A percentile compares a stretch with the other conserved stretches of the same genome.
Conservation (phyloP, 768 basidiomycete species). For the Calocybe cyanea region DNA sequence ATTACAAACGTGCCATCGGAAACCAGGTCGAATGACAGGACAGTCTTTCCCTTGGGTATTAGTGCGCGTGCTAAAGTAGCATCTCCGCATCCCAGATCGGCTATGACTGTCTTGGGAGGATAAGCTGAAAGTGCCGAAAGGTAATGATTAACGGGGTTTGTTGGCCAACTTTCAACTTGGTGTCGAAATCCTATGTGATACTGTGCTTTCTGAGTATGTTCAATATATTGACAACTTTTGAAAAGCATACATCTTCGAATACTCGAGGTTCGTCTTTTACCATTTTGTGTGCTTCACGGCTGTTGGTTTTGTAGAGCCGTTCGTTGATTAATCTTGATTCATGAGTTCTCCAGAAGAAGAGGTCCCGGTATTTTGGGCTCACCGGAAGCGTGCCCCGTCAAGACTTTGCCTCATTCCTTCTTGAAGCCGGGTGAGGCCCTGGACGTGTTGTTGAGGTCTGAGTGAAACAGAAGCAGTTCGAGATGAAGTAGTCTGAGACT, state of each 20-base stretch:
- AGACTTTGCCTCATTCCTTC: slow-evolving; percentile 73
- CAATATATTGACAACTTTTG: slow-evolving; percentile 3
- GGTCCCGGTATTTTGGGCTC: slow-evolving; percentile 13
- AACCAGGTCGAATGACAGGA: slow-evolving; percentile 79
- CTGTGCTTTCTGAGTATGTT: slow-evolving; percentile 35
- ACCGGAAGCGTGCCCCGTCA: slow-evolving; percentile 89
- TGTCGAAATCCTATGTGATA: slow-evolving; percentile 91
- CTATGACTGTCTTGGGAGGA: slow-evolving; percentile 69
- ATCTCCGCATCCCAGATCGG: slow-evolving; percentile 94
- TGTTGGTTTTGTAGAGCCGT: slow-evolving; percentile 83
- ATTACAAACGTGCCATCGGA: slow-evolving; percentile 73
- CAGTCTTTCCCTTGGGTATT: slow-evolving; percentile 60
- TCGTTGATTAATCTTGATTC: slow-evolving; percentile 84
- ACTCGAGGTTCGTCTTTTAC: slow-evolving; percentile 80
- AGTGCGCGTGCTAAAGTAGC: slow-evolving; percentile 80
- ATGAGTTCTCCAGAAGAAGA: background rate
- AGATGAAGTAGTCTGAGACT: slow-evolving; percentile 2
- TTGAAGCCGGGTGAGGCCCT: slow-evolving; percentile 68
- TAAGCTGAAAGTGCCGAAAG: slow-evolving; percentile 60
- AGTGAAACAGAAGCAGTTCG: background rate
- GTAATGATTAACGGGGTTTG: slow-evolving; percentile 87
- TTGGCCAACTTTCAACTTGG: slow-evolving; percentile 92
- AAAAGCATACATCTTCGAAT: slow-evolving; percentile 69
- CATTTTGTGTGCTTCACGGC: slow-evolving; percentile 69
- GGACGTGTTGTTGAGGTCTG: slow-evolving; percentile 1